A percentile compares a stretch with the other conserved stretches of the same genome.
Evolutionary conservation across 345 rosid genomes (phyloP).

Genomic region (Erodium maritimum): DNA sequence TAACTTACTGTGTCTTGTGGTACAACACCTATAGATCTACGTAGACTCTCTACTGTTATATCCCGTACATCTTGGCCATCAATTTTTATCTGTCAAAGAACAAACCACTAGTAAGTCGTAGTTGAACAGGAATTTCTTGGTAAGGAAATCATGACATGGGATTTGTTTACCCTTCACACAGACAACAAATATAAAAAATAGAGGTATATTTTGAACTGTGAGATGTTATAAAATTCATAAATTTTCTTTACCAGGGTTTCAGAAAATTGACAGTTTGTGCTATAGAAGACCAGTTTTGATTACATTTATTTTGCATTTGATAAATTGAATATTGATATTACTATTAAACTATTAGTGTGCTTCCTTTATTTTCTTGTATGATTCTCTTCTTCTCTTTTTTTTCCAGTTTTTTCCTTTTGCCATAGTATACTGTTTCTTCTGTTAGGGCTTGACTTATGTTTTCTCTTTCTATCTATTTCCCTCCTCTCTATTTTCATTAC

Average conservation of each 20-base stretch:
- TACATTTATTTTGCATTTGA: background rate
- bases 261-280: background rate
- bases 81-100: constrained; percentile 43
- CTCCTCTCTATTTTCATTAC: no score
- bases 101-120: background rate
- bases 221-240: no score
- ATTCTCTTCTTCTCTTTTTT: background rate
- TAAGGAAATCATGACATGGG: background rate
- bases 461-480: background rate
- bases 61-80: constrained; percentile 86
- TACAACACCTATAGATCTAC: constrained; percentile 75
- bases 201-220: background rate
- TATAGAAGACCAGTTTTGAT: background rate
- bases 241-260: background rate
- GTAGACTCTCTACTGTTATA: constrained; percentile 60
- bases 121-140: background rate
- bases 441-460: background rate
- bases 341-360: background rate
- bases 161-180: background rate
- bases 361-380: background rate
- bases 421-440: background rate
- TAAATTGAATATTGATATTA: background rate
- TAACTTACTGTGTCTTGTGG: constrained; percentile 93
- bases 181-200: background rate
- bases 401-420: background rate